Conservation (phyloP, 2,329 filamentous ascomycete genomes). For the Nemania sp. region DNA sequence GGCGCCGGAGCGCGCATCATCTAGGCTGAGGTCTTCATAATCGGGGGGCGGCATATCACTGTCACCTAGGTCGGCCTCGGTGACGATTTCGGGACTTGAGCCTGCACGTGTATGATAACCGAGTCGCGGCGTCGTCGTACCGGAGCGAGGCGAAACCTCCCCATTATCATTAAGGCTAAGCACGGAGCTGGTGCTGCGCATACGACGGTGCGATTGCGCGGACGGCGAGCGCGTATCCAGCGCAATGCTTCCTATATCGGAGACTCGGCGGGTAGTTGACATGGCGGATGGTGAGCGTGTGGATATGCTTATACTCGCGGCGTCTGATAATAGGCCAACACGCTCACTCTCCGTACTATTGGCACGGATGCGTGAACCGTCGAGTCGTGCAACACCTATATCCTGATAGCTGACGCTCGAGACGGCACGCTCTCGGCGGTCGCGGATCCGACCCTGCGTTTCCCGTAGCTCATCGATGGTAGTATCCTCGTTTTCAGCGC, state of each 20-base stretch:
- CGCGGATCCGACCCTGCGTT: slow-evolving; percentile 68
- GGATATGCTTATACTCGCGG: slow-evolving; percentile 69
- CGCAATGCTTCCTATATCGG: slow-evolving; percentile 29
- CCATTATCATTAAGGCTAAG: slow-evolving; percentile 64
- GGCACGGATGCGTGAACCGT: slow-evolving; percentile 79
- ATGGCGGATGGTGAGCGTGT: slow-evolving; percentile 46
- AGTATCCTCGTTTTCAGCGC: slow-evolving; percentile 58
- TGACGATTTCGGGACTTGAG: slow-evolving; percentile 64
- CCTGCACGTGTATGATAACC: slow-evolving; percentile 56
- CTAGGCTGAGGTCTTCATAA: slow-evolving; percentile 64
- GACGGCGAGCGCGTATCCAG: slow-evolving; percentile 52
- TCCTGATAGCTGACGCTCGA: slow-evolving; percentile 83
- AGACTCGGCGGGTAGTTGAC: slow-evolving; percentile 34
- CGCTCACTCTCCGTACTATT: slow-evolving; percentile 80
- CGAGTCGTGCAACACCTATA: slow-evolving; percentile 79
- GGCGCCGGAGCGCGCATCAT: slow-evolving; percentile 55
- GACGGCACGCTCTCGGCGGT: slow-evolving; percentile 73
- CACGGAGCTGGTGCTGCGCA: slow-evolving; percentile 65
- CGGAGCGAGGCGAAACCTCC: slow-evolving; percentile 56
- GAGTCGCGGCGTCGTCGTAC: slow-evolving; percentile 56
- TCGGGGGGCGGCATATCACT: slow-evolving; percentile 64
- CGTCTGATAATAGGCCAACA: slow-evolving; percentile 76
- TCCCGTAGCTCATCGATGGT: slow-evolving; percentile 71
- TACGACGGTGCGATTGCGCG: slow-evolving; percentile 56
- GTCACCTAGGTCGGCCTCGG: slow-evolving; percentile 64